These are phyloP conservation scores for Cyberlindnera petersonii DNA, from an alignment of 805 yeast genomes.

Conservation along the genomic window DNA sequence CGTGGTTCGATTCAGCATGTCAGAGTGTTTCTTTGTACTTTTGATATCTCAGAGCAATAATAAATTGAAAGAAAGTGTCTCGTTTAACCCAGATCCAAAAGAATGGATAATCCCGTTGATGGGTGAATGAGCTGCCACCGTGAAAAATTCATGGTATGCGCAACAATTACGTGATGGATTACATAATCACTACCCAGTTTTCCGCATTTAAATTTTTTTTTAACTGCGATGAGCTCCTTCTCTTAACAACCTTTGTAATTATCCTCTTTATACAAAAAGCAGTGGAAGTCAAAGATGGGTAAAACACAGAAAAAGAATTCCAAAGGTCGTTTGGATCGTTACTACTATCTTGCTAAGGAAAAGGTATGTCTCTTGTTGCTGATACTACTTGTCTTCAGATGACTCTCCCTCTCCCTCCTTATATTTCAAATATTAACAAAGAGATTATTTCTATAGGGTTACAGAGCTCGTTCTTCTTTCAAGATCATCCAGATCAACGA, in stretches of 20 bases:
- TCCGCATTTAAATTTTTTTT: neutral
- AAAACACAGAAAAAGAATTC: slow-evolving; percentile 91
- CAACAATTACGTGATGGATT: neutral
- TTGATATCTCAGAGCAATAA: neutral
- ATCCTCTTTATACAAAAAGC: no score
- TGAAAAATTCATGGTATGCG: neutral
- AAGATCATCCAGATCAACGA: slow-evolving; percentile 93
- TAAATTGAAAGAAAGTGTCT: neutral
- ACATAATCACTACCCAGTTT: neutral
- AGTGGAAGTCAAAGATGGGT: no score
- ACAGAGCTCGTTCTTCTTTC: slow-evolving; percentile 98
- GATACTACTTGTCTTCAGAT: no score
- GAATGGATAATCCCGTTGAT: no score
- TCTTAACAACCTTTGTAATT: no score
- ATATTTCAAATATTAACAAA: slow-evolving; percentile 6
- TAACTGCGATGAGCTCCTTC: neutral
- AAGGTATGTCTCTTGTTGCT: slow-evolving; percentile 42
- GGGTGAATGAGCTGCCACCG: neutral
- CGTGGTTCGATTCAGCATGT: neutral
- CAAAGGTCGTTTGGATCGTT: slow-evolving; percentile 98
- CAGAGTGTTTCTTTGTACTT: neutral
- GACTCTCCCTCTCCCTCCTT: neutral
- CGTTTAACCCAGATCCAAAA: no score
- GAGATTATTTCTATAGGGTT: slow-evolving; percentile 51
- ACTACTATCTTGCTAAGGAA: slow-evolving; percentile 94